Percentiles rank a stretch among this genome's conserved stretches.
These are phyloP conservation scores for Collybia sordida DNA, from an alignment of 768 basidiomycete genomes.

Conservation along the genomic window DNA sequence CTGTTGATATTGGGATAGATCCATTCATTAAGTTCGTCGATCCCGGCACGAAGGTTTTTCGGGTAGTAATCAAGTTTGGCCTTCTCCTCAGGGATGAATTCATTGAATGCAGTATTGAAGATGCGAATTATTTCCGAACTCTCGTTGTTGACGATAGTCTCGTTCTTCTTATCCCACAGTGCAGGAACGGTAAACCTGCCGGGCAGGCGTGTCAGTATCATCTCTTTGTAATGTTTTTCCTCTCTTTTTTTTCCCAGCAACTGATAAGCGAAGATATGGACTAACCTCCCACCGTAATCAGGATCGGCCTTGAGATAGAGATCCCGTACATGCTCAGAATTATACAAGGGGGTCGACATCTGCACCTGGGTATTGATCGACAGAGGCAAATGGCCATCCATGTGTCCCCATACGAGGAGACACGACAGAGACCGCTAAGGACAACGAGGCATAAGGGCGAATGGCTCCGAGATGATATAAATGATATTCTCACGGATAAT, in stretches of 20 bases:
- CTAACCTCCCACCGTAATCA: slow-evolving; percentile 66
- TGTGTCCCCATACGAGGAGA: slow-evolving; percentile 80
- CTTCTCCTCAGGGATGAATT: slow-evolving; percentile 62
- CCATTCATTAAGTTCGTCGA: slow-evolving; percentile 84
- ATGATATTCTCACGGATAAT: slow-evolving; percentile 59
- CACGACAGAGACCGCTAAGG: slow-evolving; percentile 70
- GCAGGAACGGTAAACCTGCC: slow-evolving; percentile 80
- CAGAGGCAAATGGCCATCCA: slow-evolving; percentile 88
- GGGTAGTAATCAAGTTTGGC: slow-evolving; percentile 79
- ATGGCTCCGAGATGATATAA: neutral
- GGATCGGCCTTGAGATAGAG: slow-evolving; percentile 79
- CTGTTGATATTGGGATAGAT: slow-evolving; percentile 84
- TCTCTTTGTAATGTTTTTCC: no score
- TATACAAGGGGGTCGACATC: slow-evolving; percentile 71
- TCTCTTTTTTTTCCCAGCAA: no score
- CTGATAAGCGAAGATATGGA: neutral
- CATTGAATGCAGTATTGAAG: slow-evolving; percentile 83
- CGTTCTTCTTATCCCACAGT: slow-evolving; percentile 86
- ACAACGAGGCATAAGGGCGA: neutral
- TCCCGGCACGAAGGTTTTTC: slow-evolving; percentile 62
- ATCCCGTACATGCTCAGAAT: slow-evolving; percentile 72
- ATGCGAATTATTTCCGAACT: slow-evolving; percentile 93
- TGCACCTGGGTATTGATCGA: slow-evolving; percentile 66
- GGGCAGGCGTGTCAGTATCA: neutral
- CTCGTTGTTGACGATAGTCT: slow-evolving; percentile 94